Percentiles rank a stretch among this genome's conserved stretches.
Conservation (phyloP, 768 basidiomycete genomes). For the Serpula lacrymans region DNA sequence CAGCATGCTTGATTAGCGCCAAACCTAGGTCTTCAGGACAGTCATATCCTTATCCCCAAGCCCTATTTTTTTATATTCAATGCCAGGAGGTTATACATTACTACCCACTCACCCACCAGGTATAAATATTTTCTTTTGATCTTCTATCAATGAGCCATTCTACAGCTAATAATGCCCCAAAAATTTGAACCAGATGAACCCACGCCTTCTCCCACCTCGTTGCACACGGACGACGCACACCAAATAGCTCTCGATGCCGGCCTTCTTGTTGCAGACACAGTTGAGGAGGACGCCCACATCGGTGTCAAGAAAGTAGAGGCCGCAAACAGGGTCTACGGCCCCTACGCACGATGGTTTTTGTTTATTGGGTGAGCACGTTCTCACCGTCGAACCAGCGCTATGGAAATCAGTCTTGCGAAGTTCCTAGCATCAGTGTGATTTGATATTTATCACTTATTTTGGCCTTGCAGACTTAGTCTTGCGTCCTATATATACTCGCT, state of each 20-base stretch:
- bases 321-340: constrained; percentile 48
- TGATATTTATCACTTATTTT: background rate
- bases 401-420: background rate
- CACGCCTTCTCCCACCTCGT: background rate
- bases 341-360: constrained; percentile 54
- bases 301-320: constrained; percentile 52
- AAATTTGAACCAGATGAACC: constrained; percentile 8
- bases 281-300: constrained; percentile 25
- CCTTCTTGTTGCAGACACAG: background rate
- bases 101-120: constrained; percentile 14
- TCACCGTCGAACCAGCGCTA: background rate
- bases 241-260: background rate
- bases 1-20: too few species aligned
- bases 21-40: too few species aligned
- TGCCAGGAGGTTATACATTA: constrained; percentile 14
- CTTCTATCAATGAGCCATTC: background rate
- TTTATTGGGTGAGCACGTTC: constrained; percentile 49
- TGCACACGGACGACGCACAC: background rate
- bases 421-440: background rate
- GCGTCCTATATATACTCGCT: constrained; percentile 78
- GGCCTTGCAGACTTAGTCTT: constrained; percentile 45
- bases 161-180: constrained; percentile 2
- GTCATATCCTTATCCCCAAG: too few species aligned
- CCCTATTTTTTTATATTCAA: too few species aligned
- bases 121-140: constrained; percentile 1